Conservation (phyloP, 306 rosid genomes). For the Aeschynomene evenia region DNA sequence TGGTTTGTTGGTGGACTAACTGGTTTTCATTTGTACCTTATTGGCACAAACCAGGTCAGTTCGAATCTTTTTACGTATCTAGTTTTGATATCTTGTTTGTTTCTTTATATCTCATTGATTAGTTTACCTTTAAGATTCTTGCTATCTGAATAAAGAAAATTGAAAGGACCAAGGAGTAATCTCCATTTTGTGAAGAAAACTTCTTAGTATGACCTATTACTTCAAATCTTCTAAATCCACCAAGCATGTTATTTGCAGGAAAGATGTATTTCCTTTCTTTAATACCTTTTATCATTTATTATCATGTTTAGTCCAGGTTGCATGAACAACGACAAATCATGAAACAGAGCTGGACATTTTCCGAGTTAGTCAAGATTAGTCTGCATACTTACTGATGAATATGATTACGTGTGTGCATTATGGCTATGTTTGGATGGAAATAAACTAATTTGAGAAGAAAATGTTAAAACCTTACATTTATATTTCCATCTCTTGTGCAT, state of each 20-base stretch:
- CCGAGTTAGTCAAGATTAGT: background rate
- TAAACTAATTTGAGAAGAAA: background rate
- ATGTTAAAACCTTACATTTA: background rate
- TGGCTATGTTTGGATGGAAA: background rate
- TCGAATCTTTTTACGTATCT: constrained; percentile 26
- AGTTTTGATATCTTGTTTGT: constrained; percentile 26
- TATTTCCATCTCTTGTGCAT: background rate
- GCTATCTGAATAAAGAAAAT: background rate
- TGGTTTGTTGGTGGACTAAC: constrained; percentile 98
- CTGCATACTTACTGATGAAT: background rate
- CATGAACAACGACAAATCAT: background rate
- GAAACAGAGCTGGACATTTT: background rate
- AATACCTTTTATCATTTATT: background rate
- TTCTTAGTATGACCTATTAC: background rate
- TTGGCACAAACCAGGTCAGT: constrained; percentile 87
- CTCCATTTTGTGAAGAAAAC: background rate
- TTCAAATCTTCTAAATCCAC: background rate
- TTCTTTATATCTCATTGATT: constrained; percentile 1
- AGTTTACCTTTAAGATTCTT: background rate
- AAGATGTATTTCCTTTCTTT: background rate
- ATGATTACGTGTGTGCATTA: background rate
- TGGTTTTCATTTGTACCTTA: constrained; percentile 88
- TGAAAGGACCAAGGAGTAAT: constrained; percentile 6
- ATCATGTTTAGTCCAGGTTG: background rate
- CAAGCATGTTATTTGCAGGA: background rate